Conservation (phyloP, 768 basidiomycete genomes). For the Hygrocybe coccinea region DNA sequence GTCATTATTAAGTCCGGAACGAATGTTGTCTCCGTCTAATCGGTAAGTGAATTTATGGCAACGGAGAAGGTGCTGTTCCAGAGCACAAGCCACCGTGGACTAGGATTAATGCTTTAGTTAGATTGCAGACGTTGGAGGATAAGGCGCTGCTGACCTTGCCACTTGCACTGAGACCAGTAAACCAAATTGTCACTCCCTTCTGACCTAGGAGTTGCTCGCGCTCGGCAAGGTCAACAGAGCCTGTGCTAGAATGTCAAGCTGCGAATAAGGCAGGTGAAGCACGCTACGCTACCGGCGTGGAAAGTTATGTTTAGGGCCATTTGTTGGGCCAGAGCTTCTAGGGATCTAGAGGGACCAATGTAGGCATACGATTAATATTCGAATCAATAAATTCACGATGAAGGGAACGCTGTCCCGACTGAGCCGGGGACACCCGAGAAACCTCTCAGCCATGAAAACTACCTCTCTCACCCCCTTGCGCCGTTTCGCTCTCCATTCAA, state of each 20-base stretch:
- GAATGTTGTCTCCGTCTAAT: slow-evolving; percentile 92
- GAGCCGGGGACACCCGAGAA: too few relatives aligned
- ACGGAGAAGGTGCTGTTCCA: slow-evolving; percentile 93
- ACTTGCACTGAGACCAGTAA: slow-evolving; percentile 92
- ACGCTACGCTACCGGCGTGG: slow-evolving; percentile 49
- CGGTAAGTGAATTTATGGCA: slow-evolving; percentile 82
- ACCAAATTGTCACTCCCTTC: slow-evolving; percentile 89
- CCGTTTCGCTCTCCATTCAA: slow-evolving; percentile 65
- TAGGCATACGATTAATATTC: too few relatives aligned
- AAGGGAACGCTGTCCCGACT: too few relatives aligned
- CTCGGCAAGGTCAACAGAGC: slow-evolving; percentile 66
- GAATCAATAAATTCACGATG: too few relatives aligned
- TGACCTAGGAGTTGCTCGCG: slow-evolving; percentile 67
- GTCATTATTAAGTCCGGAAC: slow-evolving; percentile 95
- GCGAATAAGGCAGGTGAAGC: background rate
- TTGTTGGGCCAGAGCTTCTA: too few relatives aligned
- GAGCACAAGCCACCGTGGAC: slow-evolving; percentile 95
- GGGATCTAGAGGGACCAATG: too few relatives aligned
- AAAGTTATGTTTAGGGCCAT: slow-evolving; percentile 75
- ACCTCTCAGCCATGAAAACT: too few relatives aligned
- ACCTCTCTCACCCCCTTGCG: slow-evolving; percentile 45
- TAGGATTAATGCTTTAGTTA: slow-evolving; percentile 35
- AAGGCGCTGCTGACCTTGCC: slow-evolving; percentile 63
- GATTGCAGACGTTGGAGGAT: background rate
- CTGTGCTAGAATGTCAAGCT: slow-evolving; percentile 32